Percentiles rank a stretch among this genome's conserved stretches.
Conservation (phyloP, 768 basidiomycete species). For the Suillus placidus region DNA sequence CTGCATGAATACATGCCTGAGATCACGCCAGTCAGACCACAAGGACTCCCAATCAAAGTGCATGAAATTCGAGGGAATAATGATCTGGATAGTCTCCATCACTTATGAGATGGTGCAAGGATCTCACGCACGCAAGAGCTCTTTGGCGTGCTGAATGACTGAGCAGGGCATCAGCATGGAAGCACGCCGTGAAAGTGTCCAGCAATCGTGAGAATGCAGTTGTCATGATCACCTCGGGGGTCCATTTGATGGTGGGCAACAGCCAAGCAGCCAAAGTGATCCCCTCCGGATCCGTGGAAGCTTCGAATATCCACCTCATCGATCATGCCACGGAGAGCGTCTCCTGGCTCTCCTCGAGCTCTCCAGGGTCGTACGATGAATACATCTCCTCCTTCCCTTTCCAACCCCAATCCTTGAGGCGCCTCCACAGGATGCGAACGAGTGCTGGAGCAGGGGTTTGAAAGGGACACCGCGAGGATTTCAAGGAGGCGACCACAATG, state of each 20-base stretch:
- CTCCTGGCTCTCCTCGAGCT: background rate
- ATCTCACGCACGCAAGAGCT: background rate
- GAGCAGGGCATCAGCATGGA: background rate
- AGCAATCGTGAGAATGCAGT: background rate
- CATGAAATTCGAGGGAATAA: background rate
- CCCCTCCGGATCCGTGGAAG: slow-evolving; percentile 19
- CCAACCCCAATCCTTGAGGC: too few species aligned
- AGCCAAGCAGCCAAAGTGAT: background rate
- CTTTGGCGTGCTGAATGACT: background rate
- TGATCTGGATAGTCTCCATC: background rate
- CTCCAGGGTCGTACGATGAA: background rate
- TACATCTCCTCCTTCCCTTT: too few species aligned
- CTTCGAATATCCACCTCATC: slow-evolving; percentile 23
- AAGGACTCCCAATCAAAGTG: background rate
- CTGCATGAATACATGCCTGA: too few species aligned
- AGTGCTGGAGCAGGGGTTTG: background rate
- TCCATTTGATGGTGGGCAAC: background rate
- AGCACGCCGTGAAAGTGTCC: background rate
- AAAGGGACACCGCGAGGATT: background rate
- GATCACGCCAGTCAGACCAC: too few species aligned
- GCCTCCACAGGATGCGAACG: background rate
- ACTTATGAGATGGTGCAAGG: background rate
- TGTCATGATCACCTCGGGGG: background rate
- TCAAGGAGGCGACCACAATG: background rate
- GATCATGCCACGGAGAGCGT: background rate